Evolutionary conservation across 2,329 filamentous ascomycete genomes (phyloP), one percentile per base, ranked within the genome.

Genomic region (Thermochaetoides dissita): DNA sequence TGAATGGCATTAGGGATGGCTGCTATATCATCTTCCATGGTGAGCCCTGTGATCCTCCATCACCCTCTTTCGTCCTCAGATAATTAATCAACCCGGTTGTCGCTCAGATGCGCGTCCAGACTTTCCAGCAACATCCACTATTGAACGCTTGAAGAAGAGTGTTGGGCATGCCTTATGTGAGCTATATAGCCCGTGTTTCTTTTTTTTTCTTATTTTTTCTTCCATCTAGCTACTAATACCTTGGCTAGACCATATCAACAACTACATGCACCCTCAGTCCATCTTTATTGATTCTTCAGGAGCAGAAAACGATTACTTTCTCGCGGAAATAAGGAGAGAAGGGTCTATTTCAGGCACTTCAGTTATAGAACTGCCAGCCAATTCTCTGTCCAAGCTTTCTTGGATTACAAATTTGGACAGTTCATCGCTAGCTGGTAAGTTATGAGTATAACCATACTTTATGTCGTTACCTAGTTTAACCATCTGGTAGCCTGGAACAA

Each of bases 361-460:
- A 1, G 60, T 93, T 10, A 82, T 96, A 41, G 79, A 85, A 56
- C 66, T 96, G 17, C 84, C 88, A 0, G 64, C 67, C 33, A 67
- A 73, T 41, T 68, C 72, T 2, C 69, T 69, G 28, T 74, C 80
- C 41, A 71, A 75, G 33, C 71, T 88, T 32, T 65, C 74, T 49
- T 96, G 88, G 86, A 67, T 94, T 34, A 76, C 83, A 1, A 76
- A 79, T 48, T 68, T 96, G 9, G 85, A 94, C 55, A 75, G 81
- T 46, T 64, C 68, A 11, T 79, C 86, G 30, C 63, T 95, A 44
- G 70, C 66, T 50, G 71, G 79, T 82, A 67, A 53, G 58, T 46
- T 46, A 47, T 37, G 17, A 24, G 17, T 5, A 3, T 24, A 24
- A 24, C 5, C 17, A 24, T 3, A 5, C 17, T 24, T 24, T 24